Evolutionary conservation across 2,329 filamentous ascomycete species (phyloP), one percentile per base, ranked within the genome.

Genomic region (Penicillium sp.): DNA sequence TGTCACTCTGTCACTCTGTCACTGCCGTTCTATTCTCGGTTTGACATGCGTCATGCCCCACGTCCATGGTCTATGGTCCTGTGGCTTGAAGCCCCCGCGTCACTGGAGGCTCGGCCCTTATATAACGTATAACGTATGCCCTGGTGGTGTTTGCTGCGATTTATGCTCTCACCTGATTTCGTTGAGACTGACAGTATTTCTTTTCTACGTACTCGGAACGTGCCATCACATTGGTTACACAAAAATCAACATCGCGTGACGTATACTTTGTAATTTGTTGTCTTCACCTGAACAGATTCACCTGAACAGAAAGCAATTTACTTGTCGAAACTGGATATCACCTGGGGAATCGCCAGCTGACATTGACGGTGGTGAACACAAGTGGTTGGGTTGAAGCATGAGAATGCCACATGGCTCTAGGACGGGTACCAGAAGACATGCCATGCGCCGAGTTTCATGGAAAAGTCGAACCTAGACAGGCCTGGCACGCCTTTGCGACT

Each of bases 1-100:
- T 43, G 46, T 11, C 10, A 42, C 43, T 21, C 24, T 18, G 46
- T 11, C 10, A 42, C 43, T 21, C 34, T 18, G 11, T 45, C 21
- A n/a, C n/a, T 13, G 13, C 34, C 22, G 31, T 43, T 45, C 42
- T 34, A 50, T 50, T 54, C 32, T 34, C 22, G 11, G 31, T 41
- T 48, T 56, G 53, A 59, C 49, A 50, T 61, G 59, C 54, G 61
- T 64, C 61, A 62, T 64, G 50, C 56, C 52, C 59, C 59, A 61
- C 53, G 51, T 42, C 32, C 22, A 53, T 54, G 39, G 22, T 48
- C 41, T 22, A 14, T 8, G 11, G 43, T 53, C 39, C 45, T 38
- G 59, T 65, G 62, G 62, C 61, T 65, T 62, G 51, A 58, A 45
- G 52, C 47, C 48, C 42, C 34, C 48, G 53, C 55, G 56, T 65